These are phyloP conservation scores for Epichloe gansuensis DNA, from an alignment of 2,329 filamentous ascomycete species.

Conservation along the genomic window DNA sequence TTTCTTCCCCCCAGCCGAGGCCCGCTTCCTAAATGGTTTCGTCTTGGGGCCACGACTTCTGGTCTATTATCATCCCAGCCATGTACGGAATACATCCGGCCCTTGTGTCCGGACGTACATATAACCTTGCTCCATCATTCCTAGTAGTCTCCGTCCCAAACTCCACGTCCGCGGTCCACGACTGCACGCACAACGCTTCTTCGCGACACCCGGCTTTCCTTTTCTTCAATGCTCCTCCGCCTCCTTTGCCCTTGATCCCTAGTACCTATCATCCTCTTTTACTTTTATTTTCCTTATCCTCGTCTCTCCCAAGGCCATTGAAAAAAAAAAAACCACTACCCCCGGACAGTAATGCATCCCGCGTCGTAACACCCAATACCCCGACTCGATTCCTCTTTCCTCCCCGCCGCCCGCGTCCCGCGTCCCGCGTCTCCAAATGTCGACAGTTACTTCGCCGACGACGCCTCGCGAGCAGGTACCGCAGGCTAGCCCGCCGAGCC, in stretches of 20 bases:
- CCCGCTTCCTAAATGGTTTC: conserved; percentile 1
- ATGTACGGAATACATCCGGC: background rate
- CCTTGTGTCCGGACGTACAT: background rate
- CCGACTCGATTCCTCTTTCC: background rate
- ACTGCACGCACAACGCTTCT: conserved; percentile 4
- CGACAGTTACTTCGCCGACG: conserved; percentile 13
- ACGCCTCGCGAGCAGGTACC: conserved; percentile 13
- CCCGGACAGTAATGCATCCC: conserved; percentile 8
- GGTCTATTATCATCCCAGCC: background rate
- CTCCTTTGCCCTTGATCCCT: background rate
- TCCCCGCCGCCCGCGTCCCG: conserved; percentile 3
- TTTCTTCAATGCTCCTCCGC: background rate
- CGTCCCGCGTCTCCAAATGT: conserved; percentile 11
- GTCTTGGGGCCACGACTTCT: background rate
- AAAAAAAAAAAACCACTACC: too few species aligned
- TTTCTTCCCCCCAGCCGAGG: background rate
- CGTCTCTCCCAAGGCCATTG: background rate
- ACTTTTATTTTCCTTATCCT: background rate
- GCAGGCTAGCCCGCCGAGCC: conserved; percentile 11
- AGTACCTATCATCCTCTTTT: background rate
- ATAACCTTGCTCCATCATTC: conserved; percentile 4
- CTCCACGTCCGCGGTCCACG: conserved; percentile 6
- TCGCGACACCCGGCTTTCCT: conserved; percentile 6
- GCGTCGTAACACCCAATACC: conserved; percentile 3
- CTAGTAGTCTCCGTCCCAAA: background rate